A percentile compares a stretch with the other conserved stretches of the same genome.
Conservation (phyloP, 2,329 filamentous ascomycete species). For the Beauveria bassiana region DNA sequence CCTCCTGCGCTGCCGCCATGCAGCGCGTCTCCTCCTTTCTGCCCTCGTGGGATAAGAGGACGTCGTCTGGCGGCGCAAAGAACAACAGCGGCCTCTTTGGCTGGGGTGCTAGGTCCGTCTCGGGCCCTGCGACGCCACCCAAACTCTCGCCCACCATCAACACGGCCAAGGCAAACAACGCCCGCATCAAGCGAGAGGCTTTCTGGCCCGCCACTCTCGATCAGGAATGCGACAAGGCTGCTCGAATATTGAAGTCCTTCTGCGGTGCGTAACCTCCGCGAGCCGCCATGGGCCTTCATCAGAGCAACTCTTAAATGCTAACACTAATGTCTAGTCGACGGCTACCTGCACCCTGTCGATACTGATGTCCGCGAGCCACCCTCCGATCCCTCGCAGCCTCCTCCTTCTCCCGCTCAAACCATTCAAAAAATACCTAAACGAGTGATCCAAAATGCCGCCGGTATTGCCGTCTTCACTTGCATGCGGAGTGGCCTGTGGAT, state of each 20-base stretch:
- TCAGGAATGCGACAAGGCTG: slow-evolving; percentile 85
- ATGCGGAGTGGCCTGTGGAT: slow-evolving; percentile 92
- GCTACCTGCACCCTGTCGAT: slow-evolving; percentile 42
- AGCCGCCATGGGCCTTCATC: background rate
- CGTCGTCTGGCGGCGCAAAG: slow-evolving; percentile 23
- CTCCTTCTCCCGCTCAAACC: slow-evolving; percentile 46
- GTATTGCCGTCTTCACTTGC: slow-evolving; percentile 87
- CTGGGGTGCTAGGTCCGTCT: slow-evolving; percentile 43
- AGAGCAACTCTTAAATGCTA: slow-evolving; percentile 13
- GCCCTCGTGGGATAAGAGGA: slow-evolving; percentile 38
- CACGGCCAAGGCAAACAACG: slow-evolving; percentile 25
- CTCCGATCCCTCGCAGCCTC: slow-evolving; percentile 23
- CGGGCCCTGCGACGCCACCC: slow-evolving; percentile 3
- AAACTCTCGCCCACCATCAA: slow-evolving; percentile 26
- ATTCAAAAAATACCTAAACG: slow-evolving; percentile 76
- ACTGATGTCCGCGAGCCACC: slow-evolving; percentile 22
- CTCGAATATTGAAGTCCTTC: slow-evolving; percentile 81
- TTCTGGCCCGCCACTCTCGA: slow-evolving; percentile 84
- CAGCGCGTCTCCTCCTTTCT: slow-evolving; percentile 37
- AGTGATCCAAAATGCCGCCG: slow-evolving; percentile 83
- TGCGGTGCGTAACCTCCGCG: slow-evolving; percentile 55
- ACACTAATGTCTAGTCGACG: slow-evolving; percentile 37
- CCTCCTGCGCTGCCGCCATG: slow-evolving; percentile 25
- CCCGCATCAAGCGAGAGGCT: slow-evolving; percentile 46
- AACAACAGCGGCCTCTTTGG: slow-evolving; percentile 30